phyloP scores from a whole-genome alignment of 352 stramenopile genomes.

The Phytophthora pistaciae region DNA sequence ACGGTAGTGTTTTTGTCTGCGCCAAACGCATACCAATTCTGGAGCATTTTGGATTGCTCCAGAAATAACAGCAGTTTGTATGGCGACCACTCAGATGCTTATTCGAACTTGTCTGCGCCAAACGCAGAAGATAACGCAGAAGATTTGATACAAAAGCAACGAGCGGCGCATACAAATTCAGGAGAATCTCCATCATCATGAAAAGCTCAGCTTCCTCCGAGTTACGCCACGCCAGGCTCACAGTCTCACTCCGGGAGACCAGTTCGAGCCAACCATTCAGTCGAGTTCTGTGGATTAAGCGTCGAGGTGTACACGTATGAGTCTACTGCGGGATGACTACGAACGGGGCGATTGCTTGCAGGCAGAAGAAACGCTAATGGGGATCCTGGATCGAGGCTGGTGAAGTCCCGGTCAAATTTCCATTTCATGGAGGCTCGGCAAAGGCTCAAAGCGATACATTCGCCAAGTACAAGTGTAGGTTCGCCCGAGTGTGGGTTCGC shows the following conservation, averaged over 20 bases:
- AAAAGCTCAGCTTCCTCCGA: slow-evolving; percentile 2
- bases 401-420: slow-evolving; percentile 7
- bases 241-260: slow-evolving; percentile 8
- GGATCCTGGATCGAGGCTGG: slow-evolving; percentile 13
- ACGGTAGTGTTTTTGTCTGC: no score
- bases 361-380: slow-evolving; percentile 9
- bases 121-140: no score
- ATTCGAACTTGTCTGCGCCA: no score
- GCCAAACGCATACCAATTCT: no score
- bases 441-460: background rate
- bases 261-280: background rate
- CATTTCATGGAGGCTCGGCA: background rate
- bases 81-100: no score
- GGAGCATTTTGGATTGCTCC: no score
- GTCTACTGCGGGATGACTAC: slow-evolving; percentile 2
- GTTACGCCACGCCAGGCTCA: background rate
- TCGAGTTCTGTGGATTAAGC: slow-evolving; percentile 1
- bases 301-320: background rate
- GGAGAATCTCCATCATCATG: slow-evolving; percentile 1
- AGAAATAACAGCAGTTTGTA: no score
- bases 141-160: no score
- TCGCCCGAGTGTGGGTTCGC: background rate
- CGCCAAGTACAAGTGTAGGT: background rate
- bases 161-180: no score
- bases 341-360: background rate